These are phyloP conservation scores for Globisporangium echinulatum DNA, from an alignment of 352 stramenopile species.

Conservation along the genomic window DNA sequence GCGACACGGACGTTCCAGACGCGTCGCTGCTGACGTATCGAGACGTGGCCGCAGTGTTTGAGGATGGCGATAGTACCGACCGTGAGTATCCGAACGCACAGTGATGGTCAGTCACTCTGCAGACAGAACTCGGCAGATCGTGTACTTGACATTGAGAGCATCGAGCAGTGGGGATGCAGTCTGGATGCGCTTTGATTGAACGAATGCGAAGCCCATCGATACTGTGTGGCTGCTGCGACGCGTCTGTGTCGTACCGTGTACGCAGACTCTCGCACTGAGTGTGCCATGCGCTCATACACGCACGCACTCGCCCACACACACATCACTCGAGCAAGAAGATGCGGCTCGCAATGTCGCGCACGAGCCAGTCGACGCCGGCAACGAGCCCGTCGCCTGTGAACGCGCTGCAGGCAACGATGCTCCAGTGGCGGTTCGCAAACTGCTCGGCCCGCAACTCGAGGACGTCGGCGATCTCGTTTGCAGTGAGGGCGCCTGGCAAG, in stretches of 20 bases:
- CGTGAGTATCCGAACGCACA: too few species aligned
- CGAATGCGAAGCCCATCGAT: too few species aligned
- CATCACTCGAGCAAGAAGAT: conserved; percentile 36
- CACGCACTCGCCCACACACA: too few species aligned
- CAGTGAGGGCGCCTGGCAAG: conserved; percentile 8
- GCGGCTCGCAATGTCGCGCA: conserved; percentile 91
- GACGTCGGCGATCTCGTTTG: conserved; percentile 56
- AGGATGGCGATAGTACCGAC: background rate
- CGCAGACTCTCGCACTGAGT: too few species aligned
- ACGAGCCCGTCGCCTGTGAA: conserved; percentile 83
- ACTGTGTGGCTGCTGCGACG: too few species aligned
- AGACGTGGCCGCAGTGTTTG: conserved; percentile 9
- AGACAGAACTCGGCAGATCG: too few species aligned
- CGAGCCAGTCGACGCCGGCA: conserved; percentile 96
- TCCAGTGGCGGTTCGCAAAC: conserved; percentile 82
- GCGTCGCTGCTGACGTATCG: conserved; percentile 1
- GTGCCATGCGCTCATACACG: too few species aligned
- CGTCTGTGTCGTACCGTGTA: too few species aligned
- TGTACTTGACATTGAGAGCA: too few species aligned
- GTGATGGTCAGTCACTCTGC: too few species aligned
- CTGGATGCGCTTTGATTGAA: too few species aligned
- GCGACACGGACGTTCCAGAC: background rate
- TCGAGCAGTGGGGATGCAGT: too few species aligned
- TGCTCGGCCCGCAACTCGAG: conserved; percentile 22
- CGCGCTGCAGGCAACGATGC: conserved; percentile 94